These are phyloP conservation scores for Lithohypha guttulata DNA, from an alignment of 2,329 filamentous ascomycete species.

Conservation along the genomic window DNA sequence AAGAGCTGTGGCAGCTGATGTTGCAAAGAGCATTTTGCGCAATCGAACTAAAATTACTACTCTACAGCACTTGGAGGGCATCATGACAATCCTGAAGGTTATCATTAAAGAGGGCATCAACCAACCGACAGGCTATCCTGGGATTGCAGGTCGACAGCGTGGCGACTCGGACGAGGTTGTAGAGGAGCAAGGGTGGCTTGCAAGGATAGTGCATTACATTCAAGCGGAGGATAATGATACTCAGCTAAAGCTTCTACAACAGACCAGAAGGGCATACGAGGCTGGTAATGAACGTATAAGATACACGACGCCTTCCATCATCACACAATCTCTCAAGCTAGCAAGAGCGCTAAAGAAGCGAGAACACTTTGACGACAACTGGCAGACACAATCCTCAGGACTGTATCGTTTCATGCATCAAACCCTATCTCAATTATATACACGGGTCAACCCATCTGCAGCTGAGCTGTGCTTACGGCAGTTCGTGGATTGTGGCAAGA, in stretches of 20 bases:
- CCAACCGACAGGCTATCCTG: slow-evolving; percentile 70
- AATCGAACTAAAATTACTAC: slow-evolving; percentile 73
- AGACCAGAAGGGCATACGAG: slow-evolving; percentile 71
- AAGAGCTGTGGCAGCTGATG: slow-evolving; percentile 79
- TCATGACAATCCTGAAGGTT: slow-evolving; percentile 78
- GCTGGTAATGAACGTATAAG: slow-evolving; percentile 93
- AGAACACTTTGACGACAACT: slow-evolving; percentile 75
- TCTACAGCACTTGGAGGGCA: slow-evolving; percentile 70
- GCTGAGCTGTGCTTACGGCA: slow-evolving; percentile 81
- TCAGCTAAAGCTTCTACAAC: slow-evolving; percentile 80
- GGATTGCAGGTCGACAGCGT: slow-evolving; percentile 61
- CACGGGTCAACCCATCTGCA: slow-evolving; percentile 68
- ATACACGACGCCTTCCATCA: slow-evolving; percentile 84
- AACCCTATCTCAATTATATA: slow-evolving; percentile 74
- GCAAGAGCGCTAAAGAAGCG: slow-evolving; percentile 79
- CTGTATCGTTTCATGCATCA: slow-evolving; percentile 95
- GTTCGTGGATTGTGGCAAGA: slow-evolving; percentile 84
- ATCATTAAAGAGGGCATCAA: slow-evolving; percentile 89
- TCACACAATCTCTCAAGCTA: slow-evolving; percentile 82
- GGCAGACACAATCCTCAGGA: slow-evolving; percentile 62
- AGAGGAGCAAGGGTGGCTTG: slow-evolving; percentile 95
- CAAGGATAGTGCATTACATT: slow-evolving; percentile 80
- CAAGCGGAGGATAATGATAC: slow-evolving; percentile 77
- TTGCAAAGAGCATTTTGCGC: slow-evolving; percentile 69
- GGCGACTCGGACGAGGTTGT: slow-evolving; percentile 93